Evolutionary conservation across 2,329 filamentous ascomycete species (phyloP).

Genomic region (Pseudonectria foliicola): DNA sequence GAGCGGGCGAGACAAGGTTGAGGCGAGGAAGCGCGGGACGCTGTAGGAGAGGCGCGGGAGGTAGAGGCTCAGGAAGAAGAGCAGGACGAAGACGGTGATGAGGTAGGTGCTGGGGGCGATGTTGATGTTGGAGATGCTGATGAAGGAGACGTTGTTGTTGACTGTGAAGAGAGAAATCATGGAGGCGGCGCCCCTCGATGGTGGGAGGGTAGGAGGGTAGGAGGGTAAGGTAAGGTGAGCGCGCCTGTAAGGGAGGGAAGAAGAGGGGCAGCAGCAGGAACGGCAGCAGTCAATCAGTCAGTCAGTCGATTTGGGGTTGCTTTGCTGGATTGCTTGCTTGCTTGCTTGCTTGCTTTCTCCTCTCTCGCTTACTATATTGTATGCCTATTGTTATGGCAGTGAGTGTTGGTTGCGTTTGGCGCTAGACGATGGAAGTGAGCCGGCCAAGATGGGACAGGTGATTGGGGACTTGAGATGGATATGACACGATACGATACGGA

Average conservation of each 20-base stretch:
- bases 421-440: too few relatives aligned
- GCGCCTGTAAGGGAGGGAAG: not conserved
- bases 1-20: conserved; percentile 13
- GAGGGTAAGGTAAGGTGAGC: too few relatives aligned
- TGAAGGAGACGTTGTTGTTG: conserved; percentile 54
- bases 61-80: conserved; percentile 47
- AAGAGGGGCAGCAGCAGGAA: not conserved
- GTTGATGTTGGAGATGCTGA: conserved; percentile 52
- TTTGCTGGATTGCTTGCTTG: too few relatives aligned
- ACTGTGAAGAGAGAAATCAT: conserved; percentile 55
- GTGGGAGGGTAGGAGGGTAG: too few relatives aligned
- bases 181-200: conserved; percentile 18
- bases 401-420: too few relatives aligned
- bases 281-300: too few relatives aligned
- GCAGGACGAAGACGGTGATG: conserved; percentile 40
- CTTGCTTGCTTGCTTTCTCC: too few relatives aligned
- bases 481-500: too few relatives aligned
- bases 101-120: conserved; percentile 53
- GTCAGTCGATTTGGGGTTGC: not conserved
- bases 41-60: conserved; percentile 29
- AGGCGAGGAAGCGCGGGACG: conserved; percentile 29
- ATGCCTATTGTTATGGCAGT: too few relatives aligned
- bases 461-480: too few relatives aligned
- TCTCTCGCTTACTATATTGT: too few relatives aligned
- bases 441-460: too few relatives aligned